Conservation (phyloP, 202 grass and related monocot genomes). For the Digitaria exilis region DNA sequence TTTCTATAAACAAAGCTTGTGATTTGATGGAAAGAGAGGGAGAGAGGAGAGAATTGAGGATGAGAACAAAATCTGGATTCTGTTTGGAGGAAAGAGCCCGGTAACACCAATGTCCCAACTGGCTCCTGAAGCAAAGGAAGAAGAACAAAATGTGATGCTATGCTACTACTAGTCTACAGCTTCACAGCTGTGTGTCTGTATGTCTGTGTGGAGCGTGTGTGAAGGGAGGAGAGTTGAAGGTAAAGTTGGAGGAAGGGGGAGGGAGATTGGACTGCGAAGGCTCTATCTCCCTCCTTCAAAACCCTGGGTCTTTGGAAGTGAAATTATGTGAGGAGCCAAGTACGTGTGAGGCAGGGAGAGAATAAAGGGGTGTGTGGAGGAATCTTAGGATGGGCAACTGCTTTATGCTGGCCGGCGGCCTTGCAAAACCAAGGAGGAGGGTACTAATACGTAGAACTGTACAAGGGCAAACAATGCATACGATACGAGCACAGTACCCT, state of each 20-base stretch:
- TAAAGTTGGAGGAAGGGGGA: slow-evolving; percentile 30
- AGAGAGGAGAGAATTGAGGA: slow-evolving; percentile 38
- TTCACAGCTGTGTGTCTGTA: background rate
- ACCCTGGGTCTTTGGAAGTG: slow-evolving; percentile 34
- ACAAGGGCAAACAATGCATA: slow-evolving; percentile 23
- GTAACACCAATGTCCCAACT: slow-evolving; percentile 47
- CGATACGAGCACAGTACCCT: slow-evolving; percentile 33
- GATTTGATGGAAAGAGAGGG: slow-evolving; percentile 85
- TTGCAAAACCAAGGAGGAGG: slow-evolving; percentile 42
- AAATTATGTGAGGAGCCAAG: slow-evolving; percentile 15
- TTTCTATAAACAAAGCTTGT: slow-evolving; percentile 56
- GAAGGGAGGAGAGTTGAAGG: slow-evolving; percentile 3
- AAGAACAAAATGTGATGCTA: slow-evolving; percentile 47
- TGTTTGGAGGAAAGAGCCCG: slow-evolving; percentile 44
- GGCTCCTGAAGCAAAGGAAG: slow-evolving; percentile 42
- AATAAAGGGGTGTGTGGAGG: slow-evolving; percentile 53
- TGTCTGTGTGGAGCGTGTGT: background rate
- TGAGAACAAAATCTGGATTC: slow-evolving; percentile 63
- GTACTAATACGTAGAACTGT: slow-evolving; percentile 5
- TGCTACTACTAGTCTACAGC: slow-evolving; percentile 32
- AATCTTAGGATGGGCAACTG: slow-evolving; percentile 58
- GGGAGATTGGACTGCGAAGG: slow-evolving; percentile 23
- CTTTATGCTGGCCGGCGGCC: slow-evolving; percentile 41
- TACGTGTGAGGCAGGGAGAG: slow-evolving; percentile 45
- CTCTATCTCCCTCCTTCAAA: slow-evolving; percentile 36